Evolutionary conservation across 305 asterid genomes (phyloP).

Genomic region (Solanum chacoense): DNA sequence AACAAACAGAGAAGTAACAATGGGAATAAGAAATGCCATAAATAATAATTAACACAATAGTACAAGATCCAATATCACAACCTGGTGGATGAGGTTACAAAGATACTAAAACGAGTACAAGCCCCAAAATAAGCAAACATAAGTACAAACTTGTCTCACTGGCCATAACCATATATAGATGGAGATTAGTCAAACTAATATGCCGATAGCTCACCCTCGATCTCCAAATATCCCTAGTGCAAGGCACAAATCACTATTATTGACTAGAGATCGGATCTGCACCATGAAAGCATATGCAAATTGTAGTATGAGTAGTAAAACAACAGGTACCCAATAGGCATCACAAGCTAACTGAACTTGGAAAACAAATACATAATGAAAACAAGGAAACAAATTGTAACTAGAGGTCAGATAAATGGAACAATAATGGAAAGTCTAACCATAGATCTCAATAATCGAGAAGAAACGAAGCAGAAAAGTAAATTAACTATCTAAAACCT

Average conservation of each 20-base stretch:
- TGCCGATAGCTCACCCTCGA: neutral
- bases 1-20: too few relatives aligned
- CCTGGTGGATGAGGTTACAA: neutral
- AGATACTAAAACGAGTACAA: neutral
- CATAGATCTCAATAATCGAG: neutral
- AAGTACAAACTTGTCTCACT: neutral
- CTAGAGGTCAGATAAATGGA: neutral
- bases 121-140: neutral
- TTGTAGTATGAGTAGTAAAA: neutral
- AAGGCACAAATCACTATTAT: neutral
- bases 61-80: too few relatives aligned
- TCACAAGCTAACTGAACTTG: neutral
- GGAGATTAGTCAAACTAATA: neutral
- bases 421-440: neutral
- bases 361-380: too few relatives aligned
- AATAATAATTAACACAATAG: too few relatives aligned
- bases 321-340: neutral
- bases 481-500: neutral
- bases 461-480: neutral
- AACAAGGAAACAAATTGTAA: neutral
- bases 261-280: neutral
- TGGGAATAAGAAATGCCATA: too few relatives aligned
- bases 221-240: neutral
- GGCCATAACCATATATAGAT: neutral
- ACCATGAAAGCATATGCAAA: neutral